These are phyloP conservation scores for Nepenthes mirabilis DNA, from an alignment of 148 eudicot genomes.

Conservation along the genomic window DNA sequence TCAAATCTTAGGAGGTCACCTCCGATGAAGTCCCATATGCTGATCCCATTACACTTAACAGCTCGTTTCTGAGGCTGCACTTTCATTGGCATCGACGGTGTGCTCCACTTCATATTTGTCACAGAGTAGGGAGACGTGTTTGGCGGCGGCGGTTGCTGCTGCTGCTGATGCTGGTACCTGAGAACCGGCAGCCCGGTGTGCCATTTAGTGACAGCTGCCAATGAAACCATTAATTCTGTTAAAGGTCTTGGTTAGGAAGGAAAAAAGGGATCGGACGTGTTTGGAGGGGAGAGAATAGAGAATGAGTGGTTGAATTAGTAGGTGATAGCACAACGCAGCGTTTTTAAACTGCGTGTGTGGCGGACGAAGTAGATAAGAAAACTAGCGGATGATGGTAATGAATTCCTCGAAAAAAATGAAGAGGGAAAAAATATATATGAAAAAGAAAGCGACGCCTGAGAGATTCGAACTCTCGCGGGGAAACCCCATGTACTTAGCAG, in stretches of 20 bases:
- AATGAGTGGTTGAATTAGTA: too few species aligned
- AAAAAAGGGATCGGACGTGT: too few species aligned
- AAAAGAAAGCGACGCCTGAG: constrained; percentile 65
- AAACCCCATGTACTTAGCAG: constrained; percentile 99
- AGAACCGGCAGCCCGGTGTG: too few species aligned
- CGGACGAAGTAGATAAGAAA: too few species aligned
- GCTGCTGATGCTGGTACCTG: neutral
- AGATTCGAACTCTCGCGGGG: constrained; percentile 99
- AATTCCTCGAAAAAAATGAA: constrained; percentile 1
- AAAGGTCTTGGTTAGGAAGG: neutral
- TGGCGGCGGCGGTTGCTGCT: neutral
- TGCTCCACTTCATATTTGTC: too few species aligned
- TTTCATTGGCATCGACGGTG: too few species aligned
- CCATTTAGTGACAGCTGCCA: too few species aligned
- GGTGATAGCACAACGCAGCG: too few species aligned
- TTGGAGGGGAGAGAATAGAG: too few species aligned
- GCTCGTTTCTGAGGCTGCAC: too few species aligned
- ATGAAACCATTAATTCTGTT: neutral
- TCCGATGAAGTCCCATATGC: constrained; percentile 65
- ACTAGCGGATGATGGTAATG: too few species aligned
- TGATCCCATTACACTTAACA: constrained; percentile 5
- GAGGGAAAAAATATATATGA: neutral
- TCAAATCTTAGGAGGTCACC: constrained; percentile 78
- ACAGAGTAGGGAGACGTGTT: neutral
- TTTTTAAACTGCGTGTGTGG: too few species aligned